Base-by-base conservation (phyloP, 805 yeast species). In the Cyberlindnera maritima region DNA sequence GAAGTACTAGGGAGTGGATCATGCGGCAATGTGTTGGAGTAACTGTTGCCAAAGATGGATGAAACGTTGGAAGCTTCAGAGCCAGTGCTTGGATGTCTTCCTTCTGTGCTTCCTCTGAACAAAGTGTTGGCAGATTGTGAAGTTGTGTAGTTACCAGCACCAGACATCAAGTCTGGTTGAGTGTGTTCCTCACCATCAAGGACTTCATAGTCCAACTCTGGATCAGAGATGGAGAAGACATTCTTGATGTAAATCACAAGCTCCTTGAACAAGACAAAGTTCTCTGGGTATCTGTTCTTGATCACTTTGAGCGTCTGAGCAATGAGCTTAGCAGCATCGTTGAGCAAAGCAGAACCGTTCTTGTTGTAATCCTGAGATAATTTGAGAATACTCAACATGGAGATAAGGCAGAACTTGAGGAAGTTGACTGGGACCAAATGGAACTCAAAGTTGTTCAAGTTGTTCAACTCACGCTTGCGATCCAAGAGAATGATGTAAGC, bases 341-440 rank as follows among this genome's bases (percentile, higher is more conserved):
- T 48, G 31, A 59, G 44, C 7, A 39, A 43, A 19, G 38, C 17
- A 21, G 36, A 19, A 15, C 32, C 50, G 4, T 41, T 46, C 25
- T 41, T 41, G 28, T 39, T 45, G 34, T 32, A 39, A 1, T 50
- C 50, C 15, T 45, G 43, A 2, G 54, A 40, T 15, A 51, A 38
- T 20, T 52, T 54, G 36, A 39, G 39, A 35, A 49, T 49, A 18
- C 52, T 49, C 33, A 59, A 40, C 49, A 55, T 50, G 4, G 62
- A 51, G 17, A 60, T 43, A 7, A 60, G 48, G 18, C 50, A 45
- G 20, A 56, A 47, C 37, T 59, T 60, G 18, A 60, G 48, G 42
- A 60, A 60, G 41, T 60, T 60, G 14, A 60, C 28, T 13, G 64
- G 64, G 11, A 59, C 55, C 36, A 59, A 37, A 39, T 60, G 64